Base-by-base conservation (phyloP, 495 filamentous ascomycete species). In the Cercophora newfieldiana region DNA sequence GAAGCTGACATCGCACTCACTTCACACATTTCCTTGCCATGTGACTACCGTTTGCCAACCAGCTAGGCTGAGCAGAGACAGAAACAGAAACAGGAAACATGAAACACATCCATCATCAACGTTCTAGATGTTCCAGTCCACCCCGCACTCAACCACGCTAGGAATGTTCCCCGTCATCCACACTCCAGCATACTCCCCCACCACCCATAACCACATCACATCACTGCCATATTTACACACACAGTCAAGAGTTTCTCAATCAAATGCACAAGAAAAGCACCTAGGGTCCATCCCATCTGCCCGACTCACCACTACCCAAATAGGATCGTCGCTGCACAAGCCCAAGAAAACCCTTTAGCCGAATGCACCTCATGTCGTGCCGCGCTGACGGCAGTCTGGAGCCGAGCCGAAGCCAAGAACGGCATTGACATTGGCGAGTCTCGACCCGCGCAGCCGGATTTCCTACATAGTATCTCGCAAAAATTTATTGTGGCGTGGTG, bases 341-440 rank as follows among this genome's bases (percentile, higher is more conserved):
- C 6, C n/a, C 10, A 4, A 60, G 14, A 30, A 30, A 7, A 60
- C n/a, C 44, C 12, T 60, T 33, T 62, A 19, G 24, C 50, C 50
- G 50, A 53, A 53, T 53, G 50, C n/a, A 53, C 22, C 10, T 19
- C 10, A 8, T 8, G 10, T 53, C 50, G 21, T 26, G 50, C 50
- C 50, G 25, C 21, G 50, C n/a, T 24, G 21, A 53, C 50, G 25
- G 19, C 24, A 19, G 25, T 53, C 37, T 44, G 37, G 37, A 44
- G 37, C 37, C 37, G 37, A 44, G 37, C 37, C 37, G n/a, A 44
- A 44, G 37, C 37, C n/a, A n/a, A n/a, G 58, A 25, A 21, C 19
- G 58, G 33, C 58, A 60, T 22, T 60, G 58, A 21, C 58, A 60
- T 22, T 60, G 58, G 58, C 30, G 58, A 60, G 33, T 22, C 58